Conservation (phyloP, 495 filamentous ascomycete species). For the Pyrenula massariospora region DNA sequence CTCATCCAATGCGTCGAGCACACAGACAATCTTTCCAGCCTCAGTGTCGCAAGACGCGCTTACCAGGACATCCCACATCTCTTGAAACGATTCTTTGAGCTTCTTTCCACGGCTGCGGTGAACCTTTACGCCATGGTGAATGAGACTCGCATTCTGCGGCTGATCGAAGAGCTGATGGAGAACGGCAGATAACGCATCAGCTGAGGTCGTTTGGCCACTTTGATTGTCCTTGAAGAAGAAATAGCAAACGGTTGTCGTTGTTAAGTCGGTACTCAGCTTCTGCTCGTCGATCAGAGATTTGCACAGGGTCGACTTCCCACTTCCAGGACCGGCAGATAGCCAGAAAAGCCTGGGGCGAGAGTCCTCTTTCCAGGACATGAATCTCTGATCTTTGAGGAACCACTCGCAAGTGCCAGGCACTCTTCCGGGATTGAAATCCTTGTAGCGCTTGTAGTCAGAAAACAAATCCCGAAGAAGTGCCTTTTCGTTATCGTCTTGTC, state of each 20-base stretch:
- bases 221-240: constrained; percentile 36
- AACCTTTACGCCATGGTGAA: constrained; percentile 13
- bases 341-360: constrained; percentile 21
- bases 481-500: constrained; percentile 13
- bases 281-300: constrained; percentile 19
- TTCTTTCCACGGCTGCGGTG: constrained; percentile 14
- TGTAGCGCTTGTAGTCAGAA: constrained; percentile 18
- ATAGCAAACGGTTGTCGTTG: constrained; percentile 19
- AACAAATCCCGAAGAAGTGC: too few species aligned
- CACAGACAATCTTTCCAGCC: constrained; percentile 16
- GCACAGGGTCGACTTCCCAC: constrained; percentile 31
- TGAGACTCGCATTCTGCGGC: constrained; percentile 11
- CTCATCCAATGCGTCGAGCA: constrained; percentile 32
- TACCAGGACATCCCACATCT: constrained; percentile 21
- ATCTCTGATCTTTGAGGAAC: constrained; percentile 18
- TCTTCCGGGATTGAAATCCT: constrained; percentile 16
- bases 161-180: constrained; percentile 27
- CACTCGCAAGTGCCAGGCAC: constrained; percentile 9
- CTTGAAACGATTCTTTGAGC: constrained; percentile 11
- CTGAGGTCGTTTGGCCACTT: constrained; percentile 19
- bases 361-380: constrained; percentile 15
- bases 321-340: constrained; percentile 34
- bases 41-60: constrained; percentile 7
- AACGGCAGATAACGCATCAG: constrained; percentile 21
- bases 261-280: constrained; percentile 2